These are phyloP conservation scores for Oidiodendron maius DNA, from an alignment of 495 filamentous ascomycete species.

Conservation along the genomic window DNA sequence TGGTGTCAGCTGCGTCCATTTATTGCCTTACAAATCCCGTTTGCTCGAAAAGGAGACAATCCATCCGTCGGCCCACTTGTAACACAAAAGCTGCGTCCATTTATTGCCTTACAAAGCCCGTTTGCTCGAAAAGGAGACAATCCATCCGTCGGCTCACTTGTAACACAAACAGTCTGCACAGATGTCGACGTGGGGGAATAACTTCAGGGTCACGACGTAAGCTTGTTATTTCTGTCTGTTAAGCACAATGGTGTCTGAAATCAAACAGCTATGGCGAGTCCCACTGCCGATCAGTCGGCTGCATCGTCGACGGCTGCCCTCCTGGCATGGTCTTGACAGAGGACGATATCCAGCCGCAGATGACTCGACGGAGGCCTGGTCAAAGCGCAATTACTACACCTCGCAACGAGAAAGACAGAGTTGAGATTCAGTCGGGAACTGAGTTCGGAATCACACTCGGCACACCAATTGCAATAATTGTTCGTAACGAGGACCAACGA, in stretches of 20 bases:
- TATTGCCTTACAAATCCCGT: too few species aligned
- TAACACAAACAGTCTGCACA: too few species aligned
- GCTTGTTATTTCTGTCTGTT: too few species aligned
- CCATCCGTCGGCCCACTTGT: too few species aligned
- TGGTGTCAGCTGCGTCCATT: too few species aligned
- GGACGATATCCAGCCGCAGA: slow-evolving; percentile 88
- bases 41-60: too few species aligned
- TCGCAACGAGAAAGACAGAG: slow-evolving; percentile 84
- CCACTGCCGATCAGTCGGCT: slow-evolving; percentile 85
- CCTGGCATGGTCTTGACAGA: slow-evolving; percentile 87
- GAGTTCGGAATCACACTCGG: slow-evolving; percentile 90
- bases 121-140: too few species aligned
- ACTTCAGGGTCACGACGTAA: slow-evolving; percentile 82
- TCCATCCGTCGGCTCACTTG: too few species aligned
- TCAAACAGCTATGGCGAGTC: slow-evolving; percentile 74
- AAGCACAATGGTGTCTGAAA: slow-evolving; percentile 3
- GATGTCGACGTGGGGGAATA: slow-evolving; percentile 90
- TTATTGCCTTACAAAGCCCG: too few species aligned
- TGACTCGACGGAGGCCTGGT: slow-evolving; percentile 85
- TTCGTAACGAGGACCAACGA: slow-evolving; percentile 87
- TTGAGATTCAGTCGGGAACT: slow-evolving; percentile 90
- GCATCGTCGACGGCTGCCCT: slow-evolving; percentile 83
- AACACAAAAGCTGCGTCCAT: too few species aligned
- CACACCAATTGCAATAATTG: slow-evolving; percentile 83
- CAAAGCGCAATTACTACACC: slow-evolving; percentile 90